Evolutionary conservation across 2,329 filamentous ascomycete species (phyloP), one percentile per base, ranked within the genome.

Genomic region (Calonectria ilicicola): DNA sequence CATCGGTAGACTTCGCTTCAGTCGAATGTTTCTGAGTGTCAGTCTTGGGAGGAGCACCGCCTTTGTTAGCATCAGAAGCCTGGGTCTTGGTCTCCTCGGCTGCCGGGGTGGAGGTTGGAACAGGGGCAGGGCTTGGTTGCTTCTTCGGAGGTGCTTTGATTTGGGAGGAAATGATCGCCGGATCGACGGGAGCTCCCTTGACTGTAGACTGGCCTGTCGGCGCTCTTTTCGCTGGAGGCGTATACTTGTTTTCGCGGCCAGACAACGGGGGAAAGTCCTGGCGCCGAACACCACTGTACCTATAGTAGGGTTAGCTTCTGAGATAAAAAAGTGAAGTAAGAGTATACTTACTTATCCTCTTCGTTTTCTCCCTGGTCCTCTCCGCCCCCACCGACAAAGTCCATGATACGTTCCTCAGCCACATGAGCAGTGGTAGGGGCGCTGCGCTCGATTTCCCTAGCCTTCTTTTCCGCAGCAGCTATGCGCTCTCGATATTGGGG

Each of bases 261-360:
- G 86, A 81, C 38, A 97, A 87, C n/a, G 93, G 89, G 7, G 93
- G 90, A 78, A 93, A 93, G 68, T 94, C 92, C 75, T 91, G 89
- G 75, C 96, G 92, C 74, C 93, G 93, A 68, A 99, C 97, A 81
- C 96, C 96, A 81, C 96, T 98, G 85, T 98, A 98, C 82, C 93
- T 95, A 75, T 75, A 27, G 42, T 5, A 70, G 69, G 83, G 79
- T 68, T 27, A 72, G 9, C 27, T 12, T 44, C 15, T 7, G 29
- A 21, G 21, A 38, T 44, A 2, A 44, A 1, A 62, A 60, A 46
- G 65, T 35, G 27, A 1, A 19, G 44, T 10, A 21, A 23, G 23
- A 21, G 19, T 53, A 38, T 12, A 75, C 90, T 78, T 89, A 95
- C 92, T 97, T 98, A 81, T 97, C 96, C 85, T 99, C 97, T 84